phyloP scores from a whole-genome alignment of 495 filamentous ascomycete genomes.

The Aspergillus indologenus region DNA sequence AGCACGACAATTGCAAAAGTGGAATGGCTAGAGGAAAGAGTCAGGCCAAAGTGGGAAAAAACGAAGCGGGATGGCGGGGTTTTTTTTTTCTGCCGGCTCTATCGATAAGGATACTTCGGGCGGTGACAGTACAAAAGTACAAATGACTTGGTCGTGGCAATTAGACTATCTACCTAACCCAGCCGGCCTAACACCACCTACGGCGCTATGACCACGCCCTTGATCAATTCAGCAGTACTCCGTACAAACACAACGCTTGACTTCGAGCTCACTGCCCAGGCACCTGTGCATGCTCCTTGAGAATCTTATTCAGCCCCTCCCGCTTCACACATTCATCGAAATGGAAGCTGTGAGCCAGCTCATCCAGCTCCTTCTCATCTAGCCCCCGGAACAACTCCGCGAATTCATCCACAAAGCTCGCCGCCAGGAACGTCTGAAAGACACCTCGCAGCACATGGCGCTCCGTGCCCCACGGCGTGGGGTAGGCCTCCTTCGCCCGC shows the following conservation, averaged over 20 bases:
- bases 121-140: slow-evolving; percentile 1
- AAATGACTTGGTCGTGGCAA: slow-evolving; percentile 9
- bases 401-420: slow-evolving; percentile 54
- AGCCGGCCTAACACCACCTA: not conserved
- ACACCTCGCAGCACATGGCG: slow-evolving; percentile 51
- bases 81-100: slow-evolving; percentile 16
- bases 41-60: not conserved
- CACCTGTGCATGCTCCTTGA: slow-evolving; percentile 27
- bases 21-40: not conserved
- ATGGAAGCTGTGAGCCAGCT: slow-evolving; percentile 53
- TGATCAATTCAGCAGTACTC: not conserved
- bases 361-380: slow-evolving; percentile 52
- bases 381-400: slow-evolving; percentile 56
- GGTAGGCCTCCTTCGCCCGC: slow-evolving; percentile 47
- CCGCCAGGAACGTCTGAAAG: slow-evolving; percentile 51
- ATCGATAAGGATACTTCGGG: slow-evolving; percentile 20
- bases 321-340: slow-evolving; percentile 56
- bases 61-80: not conserved
- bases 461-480: slow-evolving; percentile 55
- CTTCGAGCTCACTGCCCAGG: not conserved
- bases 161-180: not conserved
- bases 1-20: not conserved
- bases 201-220: slow-evolving; percentile 10
- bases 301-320: slow-evolving; percentile 53
- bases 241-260: not conserved